Base-by-base conservation (phyloP, 2,329 filamentous ascomycete species). In the Ampelomyces quisqualis region DNA sequence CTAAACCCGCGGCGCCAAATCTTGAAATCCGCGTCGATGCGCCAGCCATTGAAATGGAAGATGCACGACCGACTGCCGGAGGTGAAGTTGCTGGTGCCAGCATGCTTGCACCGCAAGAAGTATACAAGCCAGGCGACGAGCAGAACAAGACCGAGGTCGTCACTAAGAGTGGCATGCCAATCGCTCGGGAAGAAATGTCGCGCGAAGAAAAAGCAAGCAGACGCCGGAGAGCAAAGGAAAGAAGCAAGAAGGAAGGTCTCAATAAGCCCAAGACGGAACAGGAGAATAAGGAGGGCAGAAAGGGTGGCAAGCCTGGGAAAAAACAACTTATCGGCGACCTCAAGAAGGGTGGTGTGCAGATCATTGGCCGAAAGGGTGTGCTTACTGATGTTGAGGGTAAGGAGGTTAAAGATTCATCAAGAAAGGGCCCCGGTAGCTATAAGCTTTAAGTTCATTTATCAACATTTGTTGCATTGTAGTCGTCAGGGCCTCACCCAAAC, bases 21-120 rank as follows among this genome's bases (percentile, higher is more conserved):
- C 80, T 98, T 49, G 90, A 88, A 29, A 86, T 96, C 40, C 85
- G 96, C 22, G 80, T 88, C 18, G 91, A 97, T 69, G 88, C 93
- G 3, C 88, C 90, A n/a, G 89, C 88, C 3, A 84, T 97, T 51
- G 79, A 81, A 53, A 95, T 97, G 86, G 93, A 98, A 73, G 93
- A 98, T 63, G 91, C 90, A 1, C 86, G 95, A 58, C 91, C 93
- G 6, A 85, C 86, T 11, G 88, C 85, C 1, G 86, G 87, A 29
- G 83, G 84, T 60, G 88, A 86, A 28, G 81, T 90, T 43, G 76
- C 77, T 10, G 81, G 81, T 18, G 68, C 67, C 21, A 87, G 84
- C 60, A 86, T 86, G 74, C 79, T 98, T 45, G 93, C 93, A 31
- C 93, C 93, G 2, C 93, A 97, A 64, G 93, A 98, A 69, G 78